Evolutionary conservation across 768 basidiomycete genomes (phyloP).

Genomic region (Amanita thiersii): DNA sequence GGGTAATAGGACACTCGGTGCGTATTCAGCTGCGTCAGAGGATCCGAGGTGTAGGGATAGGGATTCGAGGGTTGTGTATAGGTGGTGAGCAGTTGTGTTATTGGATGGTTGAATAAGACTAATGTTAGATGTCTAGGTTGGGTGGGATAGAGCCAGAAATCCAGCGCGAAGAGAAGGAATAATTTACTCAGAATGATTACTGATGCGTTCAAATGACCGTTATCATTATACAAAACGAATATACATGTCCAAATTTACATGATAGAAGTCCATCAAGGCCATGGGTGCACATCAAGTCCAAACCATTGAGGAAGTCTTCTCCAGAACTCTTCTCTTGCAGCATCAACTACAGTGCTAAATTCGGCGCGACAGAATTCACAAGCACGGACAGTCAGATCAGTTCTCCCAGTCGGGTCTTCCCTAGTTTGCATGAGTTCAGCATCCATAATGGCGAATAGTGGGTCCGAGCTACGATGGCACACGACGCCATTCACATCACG

Average conservation of each 20-base stretch:
- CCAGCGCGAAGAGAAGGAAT: neutral
- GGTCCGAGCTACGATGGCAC: conserved; percentile 59
- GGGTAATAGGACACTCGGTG: conserved; percentile 27
- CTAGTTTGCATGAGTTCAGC: conserved; percentile 59
- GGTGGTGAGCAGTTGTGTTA: conserved; percentile 22
- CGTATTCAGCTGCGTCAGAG: conserved; percentile 29
- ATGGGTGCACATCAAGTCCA: conserved; percentile 33
- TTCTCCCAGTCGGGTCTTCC: conserved; percentile 36
- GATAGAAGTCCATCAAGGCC: conserved; percentile 15
- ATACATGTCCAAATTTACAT: neutral
- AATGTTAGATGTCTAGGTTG: conserved; percentile 16
- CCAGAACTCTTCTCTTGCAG: conserved; percentile 60
- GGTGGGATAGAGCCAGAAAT: conserved; percentile 23
- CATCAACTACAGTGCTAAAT: conserved; percentile 52
- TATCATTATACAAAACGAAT: neutral
- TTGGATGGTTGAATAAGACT: neutral
- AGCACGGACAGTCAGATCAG: conserved; percentile 38
- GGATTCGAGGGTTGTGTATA: conserved; percentile 32
- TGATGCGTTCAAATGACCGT: neutral
- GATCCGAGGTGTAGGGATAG: conserved; percentile 29
- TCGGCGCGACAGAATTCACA: conserved; percentile 61
- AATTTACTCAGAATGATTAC: neutral
- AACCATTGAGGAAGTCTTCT: conserved; percentile 58
- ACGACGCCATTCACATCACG: conserved; percentile 66
- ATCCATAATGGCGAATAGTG: conserved; percentile 62